phyloP scores from a whole-genome alignment of 2,329 filamentous ascomycete genomes.

The Aspergillus thermomutatus region DNA sequence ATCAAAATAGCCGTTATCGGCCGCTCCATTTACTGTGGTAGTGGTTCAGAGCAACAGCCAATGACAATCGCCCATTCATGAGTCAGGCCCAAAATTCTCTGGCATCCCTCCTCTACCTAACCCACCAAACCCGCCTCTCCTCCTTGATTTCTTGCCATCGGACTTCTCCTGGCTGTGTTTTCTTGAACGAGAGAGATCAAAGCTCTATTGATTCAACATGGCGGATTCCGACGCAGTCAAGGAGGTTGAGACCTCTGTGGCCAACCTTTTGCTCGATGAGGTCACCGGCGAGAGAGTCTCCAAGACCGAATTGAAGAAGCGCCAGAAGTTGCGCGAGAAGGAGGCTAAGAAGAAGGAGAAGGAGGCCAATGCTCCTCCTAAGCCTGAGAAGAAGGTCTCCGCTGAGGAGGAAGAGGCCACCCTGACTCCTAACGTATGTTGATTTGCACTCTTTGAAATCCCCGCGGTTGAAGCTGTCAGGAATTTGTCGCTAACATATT shows the following conservation, averaged over 20 bases:
- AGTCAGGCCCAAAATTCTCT: constrained; percentile 35
- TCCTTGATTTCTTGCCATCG: constrained; percentile 2
- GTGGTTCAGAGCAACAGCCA: constrained; percentile 15
- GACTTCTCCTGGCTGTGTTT: constrained; percentile 10
- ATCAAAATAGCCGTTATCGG: background rate
- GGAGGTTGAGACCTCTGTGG: constrained; percentile 50
- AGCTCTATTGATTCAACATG: constrained; percentile 27
- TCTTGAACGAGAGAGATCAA: constrained; percentile 9
- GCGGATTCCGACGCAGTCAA: constrained; percentile 39
- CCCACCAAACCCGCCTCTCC: constrained; percentile 18
- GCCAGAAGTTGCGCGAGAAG: constrained; percentile 83
- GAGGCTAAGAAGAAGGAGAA: constrained; percentile 88
- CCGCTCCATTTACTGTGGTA: background rate
- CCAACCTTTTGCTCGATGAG: constrained; percentile 82
- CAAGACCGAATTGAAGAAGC: constrained; percentile 90
- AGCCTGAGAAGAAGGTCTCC: constrained; percentile 59
- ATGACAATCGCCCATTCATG: constrained; percentile 22
- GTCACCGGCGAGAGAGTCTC: constrained; percentile 85
- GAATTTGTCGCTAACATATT: constrained; percentile 7
- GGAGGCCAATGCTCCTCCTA: constrained; percentile 64
- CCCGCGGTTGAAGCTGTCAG: background rate
- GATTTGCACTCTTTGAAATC: constrained; percentile 5
- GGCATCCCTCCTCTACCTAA: constrained; percentile 16
- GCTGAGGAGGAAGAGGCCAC: constrained; percentile 67
- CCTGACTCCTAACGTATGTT: constrained; percentile 66